These are phyloP conservation scores for Acrocalymma vagum DNA, from an alignment of 2,329 filamentous ascomycete genomes.

Conservation along the genomic window DNA sequence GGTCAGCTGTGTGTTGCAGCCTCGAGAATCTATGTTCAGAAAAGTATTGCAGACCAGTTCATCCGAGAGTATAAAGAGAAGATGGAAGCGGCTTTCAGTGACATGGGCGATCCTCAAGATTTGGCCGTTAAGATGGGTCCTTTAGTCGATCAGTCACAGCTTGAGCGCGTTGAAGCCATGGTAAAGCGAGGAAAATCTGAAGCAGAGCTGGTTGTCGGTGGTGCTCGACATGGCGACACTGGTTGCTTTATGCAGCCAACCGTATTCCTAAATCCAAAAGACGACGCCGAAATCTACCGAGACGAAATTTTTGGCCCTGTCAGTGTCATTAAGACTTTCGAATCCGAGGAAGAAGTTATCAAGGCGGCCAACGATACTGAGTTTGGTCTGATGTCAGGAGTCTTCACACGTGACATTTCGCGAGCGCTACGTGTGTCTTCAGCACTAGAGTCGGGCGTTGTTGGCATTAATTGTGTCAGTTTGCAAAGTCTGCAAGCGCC, in stretches of 20 bases:
- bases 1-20: slow-evolving; percentile 68
- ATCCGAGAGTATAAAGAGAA: slow-evolving; percentile 31
- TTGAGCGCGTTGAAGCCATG: neutral
- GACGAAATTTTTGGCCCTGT: slow-evolving; percentile 39
- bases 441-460: slow-evolving; percentile 13
- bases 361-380: slow-evolving; percentile 4
- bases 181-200: neutral
- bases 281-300: neutral
- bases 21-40: slow-evolving; percentile 55
- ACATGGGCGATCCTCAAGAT: slow-evolving; percentile 24
- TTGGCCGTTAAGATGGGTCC: slow-evolving; percentile 20
- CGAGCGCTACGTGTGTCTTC: slow-evolving; percentile 5
- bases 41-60: slow-evolving; percentile 37
- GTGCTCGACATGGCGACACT: neutral
- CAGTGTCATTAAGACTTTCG: slow-evolving; percentile 23
- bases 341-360: slow-evolving; percentile 16
- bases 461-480: neutral
- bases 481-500: neutral
- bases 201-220: neutral
- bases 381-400: slow-evolving; percentile 2
- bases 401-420: slow-evolving; percentile 3
- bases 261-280: slow-evolving; percentile 28
- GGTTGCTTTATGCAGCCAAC: slow-evolving; percentile 26
- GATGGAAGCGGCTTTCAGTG: slow-evolving; percentile 27
- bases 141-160: neutral